These are phyloP conservation scores for Phoma sp. DNA, from an alignment of 2,329 filamentous ascomycete species.

Conservation along the genomic window DNA sequence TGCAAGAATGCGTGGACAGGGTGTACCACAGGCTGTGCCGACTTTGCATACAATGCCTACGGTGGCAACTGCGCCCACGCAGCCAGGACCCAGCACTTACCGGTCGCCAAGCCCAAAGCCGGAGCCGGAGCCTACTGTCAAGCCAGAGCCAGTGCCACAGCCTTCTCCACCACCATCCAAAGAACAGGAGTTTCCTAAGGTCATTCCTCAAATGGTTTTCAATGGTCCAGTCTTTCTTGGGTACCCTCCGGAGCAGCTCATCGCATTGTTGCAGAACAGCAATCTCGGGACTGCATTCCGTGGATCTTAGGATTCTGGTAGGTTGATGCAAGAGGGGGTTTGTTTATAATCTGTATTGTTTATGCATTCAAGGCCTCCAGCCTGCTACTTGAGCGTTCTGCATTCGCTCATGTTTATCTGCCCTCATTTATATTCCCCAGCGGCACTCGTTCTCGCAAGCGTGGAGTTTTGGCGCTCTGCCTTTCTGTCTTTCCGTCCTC, in stretches of 20 bases:
- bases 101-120: conserved; percentile 14
- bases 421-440: neutral
- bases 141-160: conserved; percentile 15
- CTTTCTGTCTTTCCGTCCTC: neutral
- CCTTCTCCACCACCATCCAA: conserved; percentile 11
- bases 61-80: conserved; percentile 15
- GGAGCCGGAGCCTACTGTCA: conserved; percentile 14
- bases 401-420: neutral
- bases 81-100: conserved; percentile 20
- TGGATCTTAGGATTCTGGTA: too few species aligned
- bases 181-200: conserved; percentile 21
- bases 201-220: conserved; percentile 76
- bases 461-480: neutral
- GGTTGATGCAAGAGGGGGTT: too few species aligned
- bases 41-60: conserved; percentile 16
- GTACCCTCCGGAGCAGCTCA: conserved; percentile 60
- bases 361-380: conserved; percentile 24
- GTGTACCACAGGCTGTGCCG: conserved; percentile 6
- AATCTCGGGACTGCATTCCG: conserved; percentile 39
- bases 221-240: conserved; percentile 95
- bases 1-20: conserved; percentile 22
- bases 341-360: conserved; percentile 24
- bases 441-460: neutral
- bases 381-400: conserved; percentile 6
- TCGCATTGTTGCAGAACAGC: conserved; percentile 44